phyloP scores from a whole-genome alignment of 305 asterid genomes.

The Caryopteris hybrid region DNA sequence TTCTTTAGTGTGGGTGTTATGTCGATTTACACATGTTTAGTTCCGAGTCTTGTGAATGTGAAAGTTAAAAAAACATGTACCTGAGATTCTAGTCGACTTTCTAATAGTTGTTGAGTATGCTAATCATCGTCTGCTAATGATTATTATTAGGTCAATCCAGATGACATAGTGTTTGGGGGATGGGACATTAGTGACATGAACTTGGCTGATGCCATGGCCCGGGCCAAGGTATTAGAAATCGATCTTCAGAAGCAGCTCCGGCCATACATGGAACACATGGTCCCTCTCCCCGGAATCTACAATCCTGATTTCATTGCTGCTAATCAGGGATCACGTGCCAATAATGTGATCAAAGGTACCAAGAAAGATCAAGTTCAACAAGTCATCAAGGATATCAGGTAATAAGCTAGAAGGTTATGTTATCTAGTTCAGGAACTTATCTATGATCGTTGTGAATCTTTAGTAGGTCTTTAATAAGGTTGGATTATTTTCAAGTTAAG shows the following conservation, averaged over 20 bases:
- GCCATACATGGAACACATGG: constrained; percentile 97
- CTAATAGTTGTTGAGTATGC: too few species aligned
- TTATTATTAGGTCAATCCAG: constrained; percentile 72
- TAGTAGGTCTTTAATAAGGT: too few species aligned
- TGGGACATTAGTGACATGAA: constrained; percentile 98
- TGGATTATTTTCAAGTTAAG: neutral
- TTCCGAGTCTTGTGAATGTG: too few species aligned
- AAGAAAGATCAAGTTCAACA: constrained; percentile 80
- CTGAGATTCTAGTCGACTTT: too few species aligned
- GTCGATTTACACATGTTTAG: too few species aligned
- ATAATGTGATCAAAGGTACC: constrained; percentile 77
- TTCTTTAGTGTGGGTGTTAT: too few species aligned
- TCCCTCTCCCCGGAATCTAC: constrained; percentile 97
- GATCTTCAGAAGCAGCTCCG: constrained; percentile 92
- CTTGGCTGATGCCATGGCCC: constrained; percentile 92
- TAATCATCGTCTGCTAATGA: neutral
- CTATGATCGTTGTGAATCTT: too few species aligned
- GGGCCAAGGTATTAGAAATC: constrained; percentile 84
- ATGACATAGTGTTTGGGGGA: constrained; percentile 88
- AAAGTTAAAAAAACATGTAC: too few species aligned
- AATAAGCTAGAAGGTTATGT: too few species aligned
- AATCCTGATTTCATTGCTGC: constrained; percentile 99
- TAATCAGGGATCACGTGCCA: constrained; percentile 91
- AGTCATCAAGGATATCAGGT: constrained; percentile 80
- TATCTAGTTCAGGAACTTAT: too few species aligned